Evolutionary conservation across 345 rosid species (phyloP).

Genomic region (Citrus inodora): DNA sequence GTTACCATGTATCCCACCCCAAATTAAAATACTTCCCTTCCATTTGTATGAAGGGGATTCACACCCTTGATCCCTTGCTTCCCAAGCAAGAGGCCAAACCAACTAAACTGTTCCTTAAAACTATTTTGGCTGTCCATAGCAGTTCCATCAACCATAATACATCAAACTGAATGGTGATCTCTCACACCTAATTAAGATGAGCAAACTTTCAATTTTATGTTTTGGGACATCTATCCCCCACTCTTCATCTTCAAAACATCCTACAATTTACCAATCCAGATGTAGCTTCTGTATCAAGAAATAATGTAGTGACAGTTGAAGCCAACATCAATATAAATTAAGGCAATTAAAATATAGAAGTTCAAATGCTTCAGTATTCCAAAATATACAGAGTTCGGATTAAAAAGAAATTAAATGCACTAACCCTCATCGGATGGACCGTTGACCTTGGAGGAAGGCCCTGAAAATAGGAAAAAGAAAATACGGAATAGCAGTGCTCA

Average conservation of each 20-base stretch:
- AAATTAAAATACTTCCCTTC: neutral
- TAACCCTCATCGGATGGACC: conserved; percentile 99
- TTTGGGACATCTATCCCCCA: conserved; percentile 1
- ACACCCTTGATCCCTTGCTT: neutral
- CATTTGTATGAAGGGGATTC: neutral
- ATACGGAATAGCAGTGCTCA: neutral
- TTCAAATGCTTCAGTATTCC: conserved; percentile 10
- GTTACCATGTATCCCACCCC: neutral
- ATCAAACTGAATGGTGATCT: neutral
- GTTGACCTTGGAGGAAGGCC: conserved; percentile 98
- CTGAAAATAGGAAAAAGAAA: conserved; percentile 35
- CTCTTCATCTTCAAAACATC: conserved; percentile 1
- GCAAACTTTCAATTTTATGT: neutral
- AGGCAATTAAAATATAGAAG: conserved; percentile 14
- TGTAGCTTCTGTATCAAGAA: neutral
- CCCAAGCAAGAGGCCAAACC: neutral
- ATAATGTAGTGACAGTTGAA: neutral
- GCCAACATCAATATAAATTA: conserved; percentile 3
- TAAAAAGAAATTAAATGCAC: conserved; percentile 24
- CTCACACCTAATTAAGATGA: neutral
- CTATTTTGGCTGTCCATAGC: neutral
- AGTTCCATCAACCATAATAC: neutral
- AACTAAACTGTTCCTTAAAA: neutral
- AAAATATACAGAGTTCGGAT: neutral
- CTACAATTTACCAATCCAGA: neutral